Base-by-base conservation (phyloP, 73 alveolate species). In the Symbiodinium natans region DNA sequence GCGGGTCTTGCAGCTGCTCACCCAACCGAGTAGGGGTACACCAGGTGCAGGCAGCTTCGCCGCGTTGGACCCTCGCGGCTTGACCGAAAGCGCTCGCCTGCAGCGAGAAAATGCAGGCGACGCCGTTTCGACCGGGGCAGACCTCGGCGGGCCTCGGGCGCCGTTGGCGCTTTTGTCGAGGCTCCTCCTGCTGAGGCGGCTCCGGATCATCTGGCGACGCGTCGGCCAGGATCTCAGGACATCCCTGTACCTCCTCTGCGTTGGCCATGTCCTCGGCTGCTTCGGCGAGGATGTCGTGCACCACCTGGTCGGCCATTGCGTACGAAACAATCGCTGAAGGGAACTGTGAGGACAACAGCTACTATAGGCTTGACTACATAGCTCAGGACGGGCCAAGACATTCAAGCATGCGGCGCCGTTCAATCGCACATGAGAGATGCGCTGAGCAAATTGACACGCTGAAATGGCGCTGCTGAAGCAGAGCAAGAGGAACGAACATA, bases 61-160 rank as follows among this genome's bases (percentile, higher is more conserved):
- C 86, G 17, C 1, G 27, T 34, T 5, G 43, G 56, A 56, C n/a
- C 1, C 8, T 38, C 31, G 63, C 83, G 13, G 83, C 41, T 17
- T 33, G 83, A 7, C 83, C 83, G 17, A 52, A 1, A 19, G 42
- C 31, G 31, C 25, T 25, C 7, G 4, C n/a, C 6, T 13, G 31
- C 83, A 7, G 40, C 0, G 83, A 8, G 38, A 88, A 88, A 27
- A 36, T 25, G 54, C 95, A 89, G 39, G 95, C 74, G 43, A 15
- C 29, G 2, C 41, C 43, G 31, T 13, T 3, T 42, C 9, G 36
- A 36, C 95, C 86, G 7, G 95, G 87, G 38, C 86, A 63, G 36
- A 41, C 9, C 42, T 83, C 93, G 5, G 27, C 36, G 41, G 95
- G 87, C 40, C 33, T 38, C 94, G 84, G 82, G 38, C 38, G 10